Conservation (phyloP, 805 yeast species). For the Wickerhamomyces subpelliculosus region DNA sequence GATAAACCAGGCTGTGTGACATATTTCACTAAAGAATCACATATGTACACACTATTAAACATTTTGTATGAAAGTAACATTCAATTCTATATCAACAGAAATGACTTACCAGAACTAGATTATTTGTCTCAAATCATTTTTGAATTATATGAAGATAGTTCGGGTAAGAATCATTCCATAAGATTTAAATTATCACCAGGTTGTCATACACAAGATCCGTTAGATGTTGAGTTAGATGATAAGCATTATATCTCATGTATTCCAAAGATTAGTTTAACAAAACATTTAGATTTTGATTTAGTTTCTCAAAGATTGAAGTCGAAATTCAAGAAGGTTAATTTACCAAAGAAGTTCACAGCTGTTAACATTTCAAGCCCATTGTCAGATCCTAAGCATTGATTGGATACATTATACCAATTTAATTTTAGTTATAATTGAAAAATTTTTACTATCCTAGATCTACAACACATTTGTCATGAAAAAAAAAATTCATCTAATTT, state of each 20-base stretch:
- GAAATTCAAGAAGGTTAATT: constrained; percentile 76
- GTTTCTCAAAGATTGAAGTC: constrained; percentile 75
- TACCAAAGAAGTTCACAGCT: constrained; percentile 89
- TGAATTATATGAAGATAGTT: constrained; percentile 82
- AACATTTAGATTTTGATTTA: constrained; percentile 88
- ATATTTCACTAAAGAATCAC: constrained; percentile 95
- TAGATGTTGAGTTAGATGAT: constrained; percentile 93
- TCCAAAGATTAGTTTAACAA: constrained; percentile 81
- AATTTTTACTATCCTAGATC: too few relatives aligned
- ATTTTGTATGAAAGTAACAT: constrained; percentile 86
- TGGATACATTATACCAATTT: too few relatives aligned
- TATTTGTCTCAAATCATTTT: constrained; percentile 91
- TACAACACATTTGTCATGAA: background rate
- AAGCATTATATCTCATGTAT: constrained; percentile 96
- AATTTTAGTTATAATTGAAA: too few relatives aligned
- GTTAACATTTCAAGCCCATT: constrained; percentile 75
- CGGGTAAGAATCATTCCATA: constrained; percentile 79
- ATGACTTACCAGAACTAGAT: constrained; percentile 94
- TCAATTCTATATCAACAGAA: constrained; percentile 93
- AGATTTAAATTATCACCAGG: constrained; percentile 94
- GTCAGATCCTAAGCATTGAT: constrained; percentile 13
- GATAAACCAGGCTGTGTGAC: constrained; percentile 80
- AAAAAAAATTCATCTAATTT: background rate
- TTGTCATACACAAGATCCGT: constrained; percentile 95
- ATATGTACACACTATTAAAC: constrained; percentile 87